phyloP scores from a whole-genome alignment of 2,329 filamentous ascomycete species.

The Pestalotiopsis sp. region DNA sequence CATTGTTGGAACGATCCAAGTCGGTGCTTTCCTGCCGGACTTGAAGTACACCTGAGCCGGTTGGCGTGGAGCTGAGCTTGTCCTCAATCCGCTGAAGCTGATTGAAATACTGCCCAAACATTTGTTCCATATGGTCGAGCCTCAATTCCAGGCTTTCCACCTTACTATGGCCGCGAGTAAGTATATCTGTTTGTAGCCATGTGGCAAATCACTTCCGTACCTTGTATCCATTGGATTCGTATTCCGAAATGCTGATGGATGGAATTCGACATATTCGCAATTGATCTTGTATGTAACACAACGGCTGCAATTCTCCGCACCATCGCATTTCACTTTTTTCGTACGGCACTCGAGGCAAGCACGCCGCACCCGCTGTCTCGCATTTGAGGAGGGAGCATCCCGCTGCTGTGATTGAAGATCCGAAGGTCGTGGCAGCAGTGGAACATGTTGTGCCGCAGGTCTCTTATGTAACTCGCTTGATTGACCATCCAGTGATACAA shows the following conservation, averaged over 20 bases:
- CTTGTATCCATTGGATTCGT: neutral
- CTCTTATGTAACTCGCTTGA: neutral
- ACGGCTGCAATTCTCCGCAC: neutral
- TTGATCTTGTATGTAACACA: neutral
- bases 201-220: neutral
- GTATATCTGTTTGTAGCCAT: neutral
- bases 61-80: neutral
- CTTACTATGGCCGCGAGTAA: neutral
- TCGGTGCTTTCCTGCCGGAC: neutral
- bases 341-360: slow-evolving; percentile 8
- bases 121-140: neutral
- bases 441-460: neutral
- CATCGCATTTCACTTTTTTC: slow-evolving; percentile 4
- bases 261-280: slow-evolving; percentile 4
- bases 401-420: neutral
- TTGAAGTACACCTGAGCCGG: neutral
- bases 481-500: neutral
- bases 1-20: neutral
- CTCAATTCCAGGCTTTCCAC: neutral
- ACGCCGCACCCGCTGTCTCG: neutral
- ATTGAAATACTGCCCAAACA: neutral
- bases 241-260: neutral
- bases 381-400: neutral
- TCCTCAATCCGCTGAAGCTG: neutral
- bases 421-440: neutral